Evolutionary conservation across 2,329 filamentous ascomycete genomes (phyloP).

Genomic region (Beauveria medogensis): DNA sequence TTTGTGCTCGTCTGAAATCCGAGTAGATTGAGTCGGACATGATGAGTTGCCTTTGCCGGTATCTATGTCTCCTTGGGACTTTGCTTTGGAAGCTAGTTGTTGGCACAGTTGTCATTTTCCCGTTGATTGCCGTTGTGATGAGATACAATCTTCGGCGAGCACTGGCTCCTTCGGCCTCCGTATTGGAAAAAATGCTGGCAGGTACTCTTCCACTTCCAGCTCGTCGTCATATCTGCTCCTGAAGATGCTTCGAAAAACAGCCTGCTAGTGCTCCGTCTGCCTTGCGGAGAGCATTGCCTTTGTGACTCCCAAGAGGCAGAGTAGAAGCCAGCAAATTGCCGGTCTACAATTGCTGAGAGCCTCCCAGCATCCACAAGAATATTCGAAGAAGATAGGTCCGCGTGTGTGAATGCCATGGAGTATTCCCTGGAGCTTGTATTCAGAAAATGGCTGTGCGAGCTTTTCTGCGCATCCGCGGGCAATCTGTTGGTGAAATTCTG

Average conservation of each 20-base stretch:
- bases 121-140: background rate
- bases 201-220: background rate
- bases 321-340: slow-evolving; percentile 40
- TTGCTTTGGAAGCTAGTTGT: background rate
- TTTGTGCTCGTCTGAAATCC: no score
- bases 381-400: slow-evolving; percentile 25
- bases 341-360: slow-evolving; percentile 37
- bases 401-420: slow-evolving; percentile 25
- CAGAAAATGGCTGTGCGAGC: slow-evolving; percentile 14
- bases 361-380: slow-evolving; percentile 20
- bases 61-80: background rate
- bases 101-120: background rate
- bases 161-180: background rate
- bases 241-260: background rate
- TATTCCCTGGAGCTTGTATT: slow-evolving; percentile 15
- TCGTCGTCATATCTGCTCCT: background rate
- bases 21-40: no score
- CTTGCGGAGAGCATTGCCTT: slow-evolving; percentile 16
- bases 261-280: background rate
- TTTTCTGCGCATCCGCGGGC: slow-evolving; percentile 22
- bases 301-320: slow-evolving; percentile 33
- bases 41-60: no score
- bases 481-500: slow-evolving; percentile 22
- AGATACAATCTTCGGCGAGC: background rate
- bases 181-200: background rate